Base-by-base conservation (phyloP, 495 filamentous ascomycete genomes). In the Lophiostoma macrostomum region DNA sequence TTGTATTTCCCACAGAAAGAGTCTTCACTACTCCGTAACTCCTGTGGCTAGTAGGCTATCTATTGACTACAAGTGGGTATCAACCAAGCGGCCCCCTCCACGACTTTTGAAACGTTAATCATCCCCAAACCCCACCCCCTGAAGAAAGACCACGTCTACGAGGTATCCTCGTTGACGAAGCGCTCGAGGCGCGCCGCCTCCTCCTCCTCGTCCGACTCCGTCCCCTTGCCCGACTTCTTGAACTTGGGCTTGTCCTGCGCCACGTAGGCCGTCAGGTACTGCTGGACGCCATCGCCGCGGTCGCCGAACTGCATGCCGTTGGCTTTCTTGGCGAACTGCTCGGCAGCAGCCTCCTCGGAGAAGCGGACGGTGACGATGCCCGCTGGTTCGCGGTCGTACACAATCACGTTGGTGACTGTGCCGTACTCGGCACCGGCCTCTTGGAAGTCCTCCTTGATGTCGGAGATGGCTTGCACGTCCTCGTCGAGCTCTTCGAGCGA, bases 391-490 rank as follows among this genome's bases (percentile, higher is more conserved):
- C 83, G 73, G 66, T 98, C 93, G 64, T 84, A 98, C 23, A 98
- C 78, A 3, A 91, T 80, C 0, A 96, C 88, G 58, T 94, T 96
- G 19, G 88, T 94, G 3, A 99, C 87, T 19, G 84, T 74, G 11
- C 93, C 94, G 14, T 94, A 72, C 69, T 95, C 95, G 29, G 79
- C 76, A 67, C 88, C 94, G 69, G 95, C 91, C 27, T 93, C 88
- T 22, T 86, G 81, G 30, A 99, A 86, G 64, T 99, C 93, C 67
- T 94, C 84, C 63, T 93, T 93, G 69, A 97, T 95, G 53, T 97
- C 93, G 5, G 91, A 74, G 41, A 91, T 78, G 2, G 86, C 87
- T 0, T 82, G 79, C 2, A 88, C 83, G 66, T 99, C 91, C 49
- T 91, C 86, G 66, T 87, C 80, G 38, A 99, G 73, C 70, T 95